Evolutionary conservation across 2,329 filamentous ascomycete genomes (phyloP).

Genomic region (Graphilbum fragrans): DNA sequence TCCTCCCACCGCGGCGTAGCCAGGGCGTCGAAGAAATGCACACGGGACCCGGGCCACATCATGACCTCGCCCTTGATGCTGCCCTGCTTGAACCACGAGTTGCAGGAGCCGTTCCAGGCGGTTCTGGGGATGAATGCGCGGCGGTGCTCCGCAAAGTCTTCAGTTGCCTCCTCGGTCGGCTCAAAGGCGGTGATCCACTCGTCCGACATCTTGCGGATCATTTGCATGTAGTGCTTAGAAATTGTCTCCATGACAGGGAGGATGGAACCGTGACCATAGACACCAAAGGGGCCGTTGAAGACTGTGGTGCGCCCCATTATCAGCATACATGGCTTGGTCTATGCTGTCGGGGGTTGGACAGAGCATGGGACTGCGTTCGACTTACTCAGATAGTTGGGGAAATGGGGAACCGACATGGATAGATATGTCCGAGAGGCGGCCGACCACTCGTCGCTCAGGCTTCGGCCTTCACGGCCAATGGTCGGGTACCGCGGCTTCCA

Average conservation of each 20-base stretch:
- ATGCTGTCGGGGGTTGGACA: not conserved
- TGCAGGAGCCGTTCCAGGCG: conserved; percentile 32
- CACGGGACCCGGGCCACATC: conserved; percentile 34
- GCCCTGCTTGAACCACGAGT: conserved; percentile 39
- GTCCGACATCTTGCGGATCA: conserved; percentile 20
- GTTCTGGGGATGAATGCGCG: conserved; percentile 37
- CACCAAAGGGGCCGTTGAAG: conserved; percentile 38
- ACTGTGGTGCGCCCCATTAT: conserved; percentile 5
- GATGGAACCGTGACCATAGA: conserved; percentile 34
- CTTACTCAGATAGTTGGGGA: conserved; percentile 42
- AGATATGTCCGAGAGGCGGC: conserved; percentile 33
- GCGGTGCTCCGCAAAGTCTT: conserved; percentile 36
- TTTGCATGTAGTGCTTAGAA: conserved; percentile 33
- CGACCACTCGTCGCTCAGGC: conserved; percentile 34
- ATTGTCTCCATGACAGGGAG: conserved; percentile 36
- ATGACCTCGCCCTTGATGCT: conserved; percentile 29
- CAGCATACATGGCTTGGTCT: not conserved
- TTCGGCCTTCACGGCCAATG: conserved; percentile 27
- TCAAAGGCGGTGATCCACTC: conserved; percentile 19
- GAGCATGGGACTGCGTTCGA: not conserved
- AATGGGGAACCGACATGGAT: conserved; percentile 32
- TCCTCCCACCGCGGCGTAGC: conserved; percentile 35
- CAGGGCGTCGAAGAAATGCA: conserved; percentile 39
- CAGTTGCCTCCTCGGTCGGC: conserved; percentile 29
- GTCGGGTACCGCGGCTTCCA: conserved; percentile 38